Evolutionary conservation across 2,329 filamentous ascomycete genomes (phyloP), one percentile per base, ranked within the genome.

Genomic region (Tolypocladium sp.): DNA sequence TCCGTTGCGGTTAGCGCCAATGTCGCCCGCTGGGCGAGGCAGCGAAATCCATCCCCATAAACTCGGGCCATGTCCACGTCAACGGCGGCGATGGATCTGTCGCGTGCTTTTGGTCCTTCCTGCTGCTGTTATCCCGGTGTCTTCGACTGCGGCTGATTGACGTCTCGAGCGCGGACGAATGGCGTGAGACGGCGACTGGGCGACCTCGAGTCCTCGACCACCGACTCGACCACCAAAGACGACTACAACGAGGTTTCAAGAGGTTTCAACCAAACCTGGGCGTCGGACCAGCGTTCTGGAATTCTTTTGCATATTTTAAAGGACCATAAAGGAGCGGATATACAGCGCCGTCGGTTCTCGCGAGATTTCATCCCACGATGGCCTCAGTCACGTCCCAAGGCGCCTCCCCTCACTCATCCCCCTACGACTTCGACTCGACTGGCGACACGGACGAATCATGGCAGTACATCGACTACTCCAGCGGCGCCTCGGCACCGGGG

Each of bases 391-490:
- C 72, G 17, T 76, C 76, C 10, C 69, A 70, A 25, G 69, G 66
- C 53, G 65, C 69, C 1, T 77, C 76, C 27, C 74, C 77, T 37
- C 71, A 74, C 40, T 65, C 67, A 5, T 74, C 76, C 9, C 68
- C 69, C 22, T 76, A 74, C 66, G 76, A 77, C 58, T 72, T 73
- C 57, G 74, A 77, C 41, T 71, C 73, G 8, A 68, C 65, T 12
- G 69, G 69, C 61, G 75, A 77, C 30, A 66, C 70, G 5, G 77
- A 80, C 46, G 77, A 79, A 58, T 74, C 76, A 57, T 79, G 78
- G 77, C 73, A 78, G 56, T 74, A 75, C 52, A 67, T 78, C 60
- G 72, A 76, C 60, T 71, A 72, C 59, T 66, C 71, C 38, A 68
- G 68, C 55, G 64, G 68, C 59, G 69, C 66, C 35, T 74, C 73